Base-by-base conservation (phyloP, 495 filamentous ascomycete species). In the Neurospora sp. region DNA sequence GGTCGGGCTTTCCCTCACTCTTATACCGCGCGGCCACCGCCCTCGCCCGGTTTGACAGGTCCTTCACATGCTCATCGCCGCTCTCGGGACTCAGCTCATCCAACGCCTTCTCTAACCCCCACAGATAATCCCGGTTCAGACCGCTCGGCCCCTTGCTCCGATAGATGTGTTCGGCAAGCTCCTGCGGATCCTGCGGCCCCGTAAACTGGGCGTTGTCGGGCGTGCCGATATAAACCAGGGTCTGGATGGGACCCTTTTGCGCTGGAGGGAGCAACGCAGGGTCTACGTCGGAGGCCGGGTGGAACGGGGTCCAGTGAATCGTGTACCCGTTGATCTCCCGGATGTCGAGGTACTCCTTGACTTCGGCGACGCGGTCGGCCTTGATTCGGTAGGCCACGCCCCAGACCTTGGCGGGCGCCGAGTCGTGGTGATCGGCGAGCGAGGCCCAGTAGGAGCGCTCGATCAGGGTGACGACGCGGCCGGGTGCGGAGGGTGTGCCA, bases 281-380 rank as follows among this genome's bases (percentile, higher is more conserved):
- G 48, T 78, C 76, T 40, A 84, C 78, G 22, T 80, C 82, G 71
- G 84, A 77, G 14, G 87, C 84, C 11, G 91, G 87, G 78, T 92
- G 84, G 81, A 97, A 97, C 1, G 90, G 89, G 27, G 93, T 94
- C 81, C 93, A 93, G 78, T 96, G 93, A 74, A 96, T 94, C 40
- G 88, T 92, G 79, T 98, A 98, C 8, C 96, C 96, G 80, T 98
- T 96, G 76, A 98, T 97, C 83, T 99, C 96, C 16, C 96, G 91
- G 72, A 97, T 94, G 79, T 98, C 94, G 42, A 99, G 93, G 81
- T 98, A 83, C 71, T 91, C 87, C 73, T 92, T 90, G 4, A 97
- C 96, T 82, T 94, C 91, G 73, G 88, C 86, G 18, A 96, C 92
- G 73, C 91, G 87, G 1, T 85, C 83, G 11, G 89, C 77, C 8